phyloP scores from a whole-genome alignment of 331 rosid species.

The Quercus phellos region DNA sequence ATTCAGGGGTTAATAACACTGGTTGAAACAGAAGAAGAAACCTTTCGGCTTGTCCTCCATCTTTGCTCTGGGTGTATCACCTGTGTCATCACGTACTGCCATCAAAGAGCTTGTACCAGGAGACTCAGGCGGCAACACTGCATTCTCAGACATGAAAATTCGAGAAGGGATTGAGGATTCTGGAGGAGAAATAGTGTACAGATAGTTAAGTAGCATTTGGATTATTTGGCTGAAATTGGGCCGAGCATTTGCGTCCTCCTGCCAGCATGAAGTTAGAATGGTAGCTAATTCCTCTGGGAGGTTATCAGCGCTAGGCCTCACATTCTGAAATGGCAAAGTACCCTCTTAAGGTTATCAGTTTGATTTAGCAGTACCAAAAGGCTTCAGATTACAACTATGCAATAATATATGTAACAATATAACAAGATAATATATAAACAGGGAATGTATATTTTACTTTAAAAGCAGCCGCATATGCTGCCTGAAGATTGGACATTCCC shows the following conservation, averaged over 20 bases:
- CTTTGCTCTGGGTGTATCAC: slow-evolving; percentile 58
- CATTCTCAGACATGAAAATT: slow-evolving; percentile 67
- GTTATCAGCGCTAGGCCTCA: slow-evolving; percentile 82
- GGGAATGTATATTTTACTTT: slow-evolving; percentile 41
- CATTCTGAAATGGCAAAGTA: slow-evolving; percentile 59
- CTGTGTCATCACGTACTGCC: slow-evolving; percentile 54
- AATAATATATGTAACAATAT: background rate
- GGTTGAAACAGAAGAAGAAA: slow-evolving; percentile 78
- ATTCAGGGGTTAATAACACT: slow-evolving; percentile 59
- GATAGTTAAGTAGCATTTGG: slow-evolving; percentile 77
- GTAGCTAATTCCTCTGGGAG: slow-evolving; percentile 71
- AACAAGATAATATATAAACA: background rate
- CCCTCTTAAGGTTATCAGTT: slow-evolving; percentile 4
- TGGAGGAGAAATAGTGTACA: slow-evolving; percentile 66
- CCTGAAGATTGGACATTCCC: slow-evolving; percentile 97
- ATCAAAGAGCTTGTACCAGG: slow-evolving; percentile 93
- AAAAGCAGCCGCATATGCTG: slow-evolving; percentile 89
- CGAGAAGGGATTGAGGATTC: slow-evolving; percentile 57
- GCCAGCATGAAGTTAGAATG: slow-evolving; percentile 87
- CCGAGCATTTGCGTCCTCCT: slow-evolving; percentile 79
- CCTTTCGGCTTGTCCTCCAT: slow-evolving; percentile 61
- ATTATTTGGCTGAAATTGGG: slow-evolving; percentile 82
- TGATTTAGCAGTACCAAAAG: background rate
- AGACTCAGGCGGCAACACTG: slow-evolving; percentile 71
- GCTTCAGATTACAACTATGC: background rate